Evolutionary conservation across 2,329 filamentous ascomycete species (phyloP).

Genomic region (Exophiala viscosa): DNA sequence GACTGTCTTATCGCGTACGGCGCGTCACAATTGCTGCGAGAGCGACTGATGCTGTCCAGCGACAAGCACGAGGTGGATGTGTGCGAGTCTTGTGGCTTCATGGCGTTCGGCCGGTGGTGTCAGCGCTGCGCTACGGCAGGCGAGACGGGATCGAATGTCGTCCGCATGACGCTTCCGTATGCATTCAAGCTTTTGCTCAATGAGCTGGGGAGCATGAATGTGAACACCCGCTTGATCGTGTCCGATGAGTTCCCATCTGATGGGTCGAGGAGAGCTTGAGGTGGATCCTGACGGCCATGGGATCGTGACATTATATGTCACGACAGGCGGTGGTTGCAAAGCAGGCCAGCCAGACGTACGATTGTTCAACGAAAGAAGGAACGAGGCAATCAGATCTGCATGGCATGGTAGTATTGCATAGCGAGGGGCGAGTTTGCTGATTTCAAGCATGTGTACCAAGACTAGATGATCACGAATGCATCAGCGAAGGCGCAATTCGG

Average conservation of each 20-base stretch:
- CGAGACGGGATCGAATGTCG: conserved; percentile 75
- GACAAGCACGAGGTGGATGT: conserved; percentile 90
- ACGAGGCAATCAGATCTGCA: neutral
- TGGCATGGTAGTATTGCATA: conserved; percentile 1
- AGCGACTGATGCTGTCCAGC: conserved; percentile 89
- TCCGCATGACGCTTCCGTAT: conserved; percentile 95
- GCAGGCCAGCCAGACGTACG: no score
- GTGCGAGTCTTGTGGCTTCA: conserved; percentile 88
- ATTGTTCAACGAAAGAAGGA: no score
- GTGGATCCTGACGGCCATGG: neutral
- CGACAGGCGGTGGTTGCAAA: no score
- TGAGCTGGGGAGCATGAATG: conserved; percentile 97
- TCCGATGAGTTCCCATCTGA: conserved; percentile 81
- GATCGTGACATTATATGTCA: no score
- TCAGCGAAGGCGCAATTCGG: neutral
- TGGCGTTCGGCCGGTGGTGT: conserved; percentile 94
- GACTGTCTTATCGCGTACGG: conserved; percentile 98
- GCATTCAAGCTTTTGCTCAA: conserved; percentile 94
- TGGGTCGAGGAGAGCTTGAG: conserved; percentile 18
- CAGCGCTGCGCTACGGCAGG: conserved; percentile 63
- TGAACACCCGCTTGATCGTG: conserved; percentile 84
- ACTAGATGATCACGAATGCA: neutral
- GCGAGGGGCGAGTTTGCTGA: neutral
- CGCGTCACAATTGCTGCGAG: conserved; percentile 83
- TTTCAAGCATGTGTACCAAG: neutral